A percentile compares a stretch with the other conserved stretches of the same genome.
Evolutionary conservation across 2,329 filamentous ascomycete species (phyloP).

Genomic region (Pseudocercospora vitis): DNA sequence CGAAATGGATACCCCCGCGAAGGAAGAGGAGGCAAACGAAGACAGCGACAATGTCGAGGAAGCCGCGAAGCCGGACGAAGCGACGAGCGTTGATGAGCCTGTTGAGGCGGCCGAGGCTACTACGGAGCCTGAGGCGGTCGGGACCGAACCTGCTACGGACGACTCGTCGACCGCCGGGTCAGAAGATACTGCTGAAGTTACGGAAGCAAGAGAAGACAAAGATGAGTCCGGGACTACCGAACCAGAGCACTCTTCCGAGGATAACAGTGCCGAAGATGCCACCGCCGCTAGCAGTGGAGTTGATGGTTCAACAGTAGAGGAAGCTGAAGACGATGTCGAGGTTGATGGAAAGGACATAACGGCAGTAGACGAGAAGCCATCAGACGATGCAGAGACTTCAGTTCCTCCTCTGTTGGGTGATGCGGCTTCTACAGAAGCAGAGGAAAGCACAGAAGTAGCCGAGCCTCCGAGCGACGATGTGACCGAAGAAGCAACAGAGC

Average conservation of each 20-base stretch:
- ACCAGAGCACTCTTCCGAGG: not conserved
- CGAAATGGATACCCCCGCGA: too few species aligned
- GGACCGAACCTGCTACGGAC: too few species aligned
- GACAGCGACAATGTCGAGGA: not conserved
- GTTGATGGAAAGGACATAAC: slow-evolving; percentile 1
- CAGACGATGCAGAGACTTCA: not conserved
- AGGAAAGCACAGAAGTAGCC: not conserved
- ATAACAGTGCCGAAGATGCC: not conserved
- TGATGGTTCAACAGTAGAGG: not conserved
- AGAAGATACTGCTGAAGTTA: not conserved
- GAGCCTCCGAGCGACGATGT: not conserved
- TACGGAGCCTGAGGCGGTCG: too few species aligned
- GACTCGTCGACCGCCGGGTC: too few species aligned
- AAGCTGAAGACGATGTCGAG: not conserved
- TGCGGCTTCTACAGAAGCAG: too few species aligned
- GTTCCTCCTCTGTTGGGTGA: not conserved
- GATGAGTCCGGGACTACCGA: not conserved
- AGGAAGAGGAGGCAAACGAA: not conserved
- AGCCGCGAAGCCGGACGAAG: not conserved
- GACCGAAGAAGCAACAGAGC: not conserved
- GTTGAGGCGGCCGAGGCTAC: too few species aligned
- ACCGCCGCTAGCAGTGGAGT: not conserved
- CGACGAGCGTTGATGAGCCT: not conserved
- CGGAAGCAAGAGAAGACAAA: slow-evolving; percentile 1
- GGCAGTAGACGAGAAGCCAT: not conserved